phyloP scores from a whole-genome alignment of 257 asterid genomes.

The Prunella vulgaris region DNA sequence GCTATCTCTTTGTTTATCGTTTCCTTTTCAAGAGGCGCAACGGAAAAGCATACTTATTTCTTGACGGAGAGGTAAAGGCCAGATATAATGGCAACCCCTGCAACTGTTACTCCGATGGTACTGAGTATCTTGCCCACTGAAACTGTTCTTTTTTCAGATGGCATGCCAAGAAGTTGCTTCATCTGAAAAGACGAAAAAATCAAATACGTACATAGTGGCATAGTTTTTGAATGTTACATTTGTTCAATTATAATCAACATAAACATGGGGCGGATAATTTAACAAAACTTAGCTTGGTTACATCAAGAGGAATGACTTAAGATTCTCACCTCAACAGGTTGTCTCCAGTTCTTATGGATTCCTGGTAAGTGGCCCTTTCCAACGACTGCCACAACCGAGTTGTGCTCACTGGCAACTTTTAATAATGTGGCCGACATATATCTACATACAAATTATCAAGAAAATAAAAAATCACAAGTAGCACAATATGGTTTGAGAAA shows the following conservation, averaged over 20 bases:
- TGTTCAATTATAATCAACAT: not conserved
- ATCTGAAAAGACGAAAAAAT: slow-evolving; percentile 35
- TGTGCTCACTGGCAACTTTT: slow-evolving; percentile 69
- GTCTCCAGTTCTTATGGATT: slow-evolving; percentile 75
- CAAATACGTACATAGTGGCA: not conserved
- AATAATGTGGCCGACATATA: slow-evolving; percentile 73
- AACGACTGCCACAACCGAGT: slow-evolving; percentile 87
- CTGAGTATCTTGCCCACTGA: slow-evolving; percentile 39
- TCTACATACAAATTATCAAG: slow-evolving; percentile 31
- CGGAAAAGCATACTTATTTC: slow-evolving; percentile 39
- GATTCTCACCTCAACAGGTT: slow-evolving; percentile 65
- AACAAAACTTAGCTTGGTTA: not conserved
- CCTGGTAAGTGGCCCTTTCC: slow-evolving; percentile 92
- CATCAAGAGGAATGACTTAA: not conserved
- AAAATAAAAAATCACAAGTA: not conserved
- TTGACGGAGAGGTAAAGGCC: slow-evolving; percentile 64
- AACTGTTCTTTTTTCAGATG: slow-evolving; percentile 39
- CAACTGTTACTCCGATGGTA: slow-evolving; percentile 63
- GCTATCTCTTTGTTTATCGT: not conserved
- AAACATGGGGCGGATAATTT: not conserved
- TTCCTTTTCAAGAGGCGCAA: not conserved
- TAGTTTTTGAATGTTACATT: not conserved
- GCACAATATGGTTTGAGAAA: not conserved
- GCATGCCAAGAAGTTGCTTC: slow-evolving; percentile 44
- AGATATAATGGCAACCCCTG: slow-evolving; percentile 59